These are phyloP conservation scores for Phytophthora gonapodyides DNA, from an alignment of 352 stramenopile species.

Conservation along the genomic window DNA sequence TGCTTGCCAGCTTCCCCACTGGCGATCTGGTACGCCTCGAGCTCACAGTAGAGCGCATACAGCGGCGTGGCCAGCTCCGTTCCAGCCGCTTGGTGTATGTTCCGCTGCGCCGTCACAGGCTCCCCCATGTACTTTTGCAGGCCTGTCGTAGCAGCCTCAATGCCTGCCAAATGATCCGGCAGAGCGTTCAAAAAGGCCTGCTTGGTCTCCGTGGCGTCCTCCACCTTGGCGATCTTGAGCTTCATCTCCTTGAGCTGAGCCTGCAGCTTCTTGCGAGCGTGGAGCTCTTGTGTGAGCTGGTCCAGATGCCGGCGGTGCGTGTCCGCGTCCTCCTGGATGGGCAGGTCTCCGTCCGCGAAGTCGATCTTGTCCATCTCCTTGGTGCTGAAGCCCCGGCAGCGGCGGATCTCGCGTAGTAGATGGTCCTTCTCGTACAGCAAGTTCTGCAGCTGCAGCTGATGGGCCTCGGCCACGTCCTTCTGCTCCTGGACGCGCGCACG, in stretches of 20 bases:
- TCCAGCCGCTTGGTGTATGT: constrained; percentile 48
- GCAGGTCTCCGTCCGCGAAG: constrained; percentile 56
- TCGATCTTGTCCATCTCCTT: constrained; percentile 86
- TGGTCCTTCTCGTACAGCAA: constrained; percentile 87
- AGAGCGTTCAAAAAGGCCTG: constrained; percentile 62
- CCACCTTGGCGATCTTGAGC: constrained; percentile 59
- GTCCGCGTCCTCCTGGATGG: constrained; percentile 57
- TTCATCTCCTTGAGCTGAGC: constrained; percentile 64
- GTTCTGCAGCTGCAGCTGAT: constrained; percentile 84
- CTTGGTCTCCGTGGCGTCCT: constrained; percentile 60
- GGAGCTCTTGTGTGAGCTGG: constrained; percentile 68
- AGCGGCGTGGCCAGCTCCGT: constrained; percentile 55
- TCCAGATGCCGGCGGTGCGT: constrained; percentile 66
- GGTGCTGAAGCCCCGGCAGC: constrained; percentile 70
- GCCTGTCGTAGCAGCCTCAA: constrained; percentile 62
- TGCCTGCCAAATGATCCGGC: constrained; percentile 50
- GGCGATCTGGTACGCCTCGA: constrained; percentile 68
- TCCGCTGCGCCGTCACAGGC: constrained; percentile 46
- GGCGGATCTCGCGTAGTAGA: constrained; percentile 73
- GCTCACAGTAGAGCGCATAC: constrained; percentile 74
- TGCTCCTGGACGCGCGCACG: constrained; percentile 71
- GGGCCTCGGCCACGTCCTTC: constrained; percentile 73
- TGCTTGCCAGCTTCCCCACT: constrained; percentile 51
- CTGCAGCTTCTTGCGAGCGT: constrained; percentile 68
- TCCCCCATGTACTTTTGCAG: constrained; percentile 69